A percentile compares a stretch with the other conserved stretches of the same genome.
Evolutionary conservation across 345 rosid genomes (phyloP).

Genomic region (Punica granatum): DNA sequence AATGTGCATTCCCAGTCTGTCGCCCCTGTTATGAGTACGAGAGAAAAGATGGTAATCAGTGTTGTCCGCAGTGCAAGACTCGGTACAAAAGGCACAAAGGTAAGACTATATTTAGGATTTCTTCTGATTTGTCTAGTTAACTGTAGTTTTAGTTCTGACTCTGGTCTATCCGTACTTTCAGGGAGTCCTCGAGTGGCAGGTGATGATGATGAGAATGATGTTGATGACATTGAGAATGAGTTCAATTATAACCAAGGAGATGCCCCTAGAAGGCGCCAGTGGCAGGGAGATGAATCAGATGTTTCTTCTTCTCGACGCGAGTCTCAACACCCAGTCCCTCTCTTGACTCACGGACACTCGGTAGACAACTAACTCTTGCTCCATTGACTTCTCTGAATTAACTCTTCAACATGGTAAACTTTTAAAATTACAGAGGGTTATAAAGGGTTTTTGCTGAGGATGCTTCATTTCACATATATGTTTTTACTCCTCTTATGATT

Average conservation of each 20-base stretch:
- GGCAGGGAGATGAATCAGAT: constrained; percentile 82
- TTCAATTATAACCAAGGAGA: constrained; percentile 66
- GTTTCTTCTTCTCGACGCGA: constrained; percentile 83
- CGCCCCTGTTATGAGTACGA: constrained; percentile 98
- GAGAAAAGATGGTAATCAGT: constrained; percentile 95
- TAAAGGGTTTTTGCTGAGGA: background rate
- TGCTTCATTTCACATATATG: background rate
- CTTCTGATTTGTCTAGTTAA: background rate
- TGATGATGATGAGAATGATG: constrained; percentile 97
- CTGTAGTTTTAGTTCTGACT: background rate
- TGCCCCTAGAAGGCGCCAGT: constrained; percentile 56
- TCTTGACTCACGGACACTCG: constrained; percentile 78
- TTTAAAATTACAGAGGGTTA: background rate
- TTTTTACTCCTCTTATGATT: background rate
- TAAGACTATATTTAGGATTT: constrained; percentile 15
- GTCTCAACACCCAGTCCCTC: constrained; percentile 86
- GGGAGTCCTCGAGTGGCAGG: constrained; percentile 95
- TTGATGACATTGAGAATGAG: constrained; percentile 95
- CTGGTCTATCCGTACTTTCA: constrained; percentile 21
- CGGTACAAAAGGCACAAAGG: constrained; percentile 94
- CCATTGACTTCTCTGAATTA: background rate
- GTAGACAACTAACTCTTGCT: constrained; percentile 30
- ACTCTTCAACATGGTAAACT: background rate
- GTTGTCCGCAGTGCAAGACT: constrained; percentile 99
- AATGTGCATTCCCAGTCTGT: constrained; percentile 99